Evolutionary conservation across 2,329 filamentous ascomycete species (phyloP).

Genomic region (Pseudogymnoascus sp.): DNA sequence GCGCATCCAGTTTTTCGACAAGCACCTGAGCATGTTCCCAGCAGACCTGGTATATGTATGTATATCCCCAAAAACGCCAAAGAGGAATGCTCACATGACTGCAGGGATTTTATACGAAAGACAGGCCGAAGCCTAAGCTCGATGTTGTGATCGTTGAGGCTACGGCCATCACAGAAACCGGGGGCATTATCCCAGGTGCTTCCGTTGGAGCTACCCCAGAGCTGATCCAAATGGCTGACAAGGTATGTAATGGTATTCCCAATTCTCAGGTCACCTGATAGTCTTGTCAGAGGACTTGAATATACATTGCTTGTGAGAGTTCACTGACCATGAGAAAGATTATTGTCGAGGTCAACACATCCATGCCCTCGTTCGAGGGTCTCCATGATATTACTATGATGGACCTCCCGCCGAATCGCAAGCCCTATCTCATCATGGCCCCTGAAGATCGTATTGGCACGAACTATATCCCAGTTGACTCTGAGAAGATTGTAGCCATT

Average conservation of each 20-base stretch:
- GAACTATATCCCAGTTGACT: conserved; percentile 74
- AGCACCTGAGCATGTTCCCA: conserved; percentile 90
- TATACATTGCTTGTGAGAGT: neutral
- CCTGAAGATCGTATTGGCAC: conserved; percentile 84
- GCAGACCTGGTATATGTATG: conserved; percentile 67
- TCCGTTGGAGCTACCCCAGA: conserved; percentile 81
- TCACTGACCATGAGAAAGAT: conserved; percentile 40
- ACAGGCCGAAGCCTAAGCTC: conserved; percentile 63
- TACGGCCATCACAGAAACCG: conserved; percentile 79
- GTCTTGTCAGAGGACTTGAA: neutral
- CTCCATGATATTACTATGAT: conserved; percentile 88
- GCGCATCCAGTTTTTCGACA: conserved; percentile 87
- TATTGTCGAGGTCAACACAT: conserved; percentile 88
- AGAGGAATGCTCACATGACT: conserved; percentile 13
- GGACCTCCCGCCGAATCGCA: conserved; percentile 72
- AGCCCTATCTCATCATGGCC: conserved; percentile 78
- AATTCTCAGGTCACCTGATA: neutral
- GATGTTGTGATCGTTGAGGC: conserved; percentile 84
- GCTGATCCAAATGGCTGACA: conserved; percentile 84
- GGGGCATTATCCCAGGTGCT: conserved; percentile 80
- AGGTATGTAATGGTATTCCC: conserved; percentile 40
- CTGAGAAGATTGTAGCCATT: conserved; percentile 76
- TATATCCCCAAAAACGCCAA: neutral
- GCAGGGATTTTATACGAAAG: conserved; percentile 74
- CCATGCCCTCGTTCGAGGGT: conserved; percentile 76